Conservation (phyloP, 805 yeast species). For the Candida ulmi region DNA sequence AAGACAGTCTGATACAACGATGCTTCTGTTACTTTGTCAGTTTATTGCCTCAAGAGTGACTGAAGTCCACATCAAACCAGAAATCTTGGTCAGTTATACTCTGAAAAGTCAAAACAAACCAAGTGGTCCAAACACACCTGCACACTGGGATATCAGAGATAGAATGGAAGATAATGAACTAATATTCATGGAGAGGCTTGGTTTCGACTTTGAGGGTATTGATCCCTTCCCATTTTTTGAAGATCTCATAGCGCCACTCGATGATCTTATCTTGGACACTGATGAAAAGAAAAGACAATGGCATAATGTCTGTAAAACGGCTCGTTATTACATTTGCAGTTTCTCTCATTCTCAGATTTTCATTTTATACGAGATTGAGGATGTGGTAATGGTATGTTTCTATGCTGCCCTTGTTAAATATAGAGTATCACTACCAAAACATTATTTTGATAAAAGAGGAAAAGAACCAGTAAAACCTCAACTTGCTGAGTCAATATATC, state of each 20-base stretch:
- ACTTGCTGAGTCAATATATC: not conserved
- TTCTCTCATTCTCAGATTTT: conserved; percentile 11
- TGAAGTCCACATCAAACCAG: conserved; percentile 12
- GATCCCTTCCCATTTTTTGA: conserved; percentile 11
- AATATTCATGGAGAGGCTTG: conserved; percentile 17
- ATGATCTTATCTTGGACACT: not conserved
- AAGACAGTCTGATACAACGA: not conserved
- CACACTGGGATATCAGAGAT: conserved; percentile 14
- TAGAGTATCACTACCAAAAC: conserved; percentile 7
- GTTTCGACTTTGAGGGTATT: conserved; percentile 18
- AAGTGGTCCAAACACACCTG: not conserved
- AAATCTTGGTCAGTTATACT: conserved; percentile 2
- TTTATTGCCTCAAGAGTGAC: conserved; percentile 17
- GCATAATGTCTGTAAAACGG: conserved; percentile 1
- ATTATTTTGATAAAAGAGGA: conserved; percentile 7
- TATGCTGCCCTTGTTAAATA: conserved; percentile 3
- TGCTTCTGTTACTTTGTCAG: conserved; percentile 5
- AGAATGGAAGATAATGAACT: conserved; percentile 11
- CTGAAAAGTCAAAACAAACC: no score
- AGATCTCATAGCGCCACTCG: not conserved
- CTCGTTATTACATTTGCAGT: not conserved
- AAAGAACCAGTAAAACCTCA: not conserved
- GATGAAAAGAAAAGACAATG: not conserved
- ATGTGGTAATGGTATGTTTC: conserved; percentile 6
- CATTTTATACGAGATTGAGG: conserved; percentile 9